Evolutionary conservation across 2,329 filamentous ascomycete genomes (phyloP), one percentile per base, ranked within the genome.

Genomic region (Chalara sp.): DNA sequence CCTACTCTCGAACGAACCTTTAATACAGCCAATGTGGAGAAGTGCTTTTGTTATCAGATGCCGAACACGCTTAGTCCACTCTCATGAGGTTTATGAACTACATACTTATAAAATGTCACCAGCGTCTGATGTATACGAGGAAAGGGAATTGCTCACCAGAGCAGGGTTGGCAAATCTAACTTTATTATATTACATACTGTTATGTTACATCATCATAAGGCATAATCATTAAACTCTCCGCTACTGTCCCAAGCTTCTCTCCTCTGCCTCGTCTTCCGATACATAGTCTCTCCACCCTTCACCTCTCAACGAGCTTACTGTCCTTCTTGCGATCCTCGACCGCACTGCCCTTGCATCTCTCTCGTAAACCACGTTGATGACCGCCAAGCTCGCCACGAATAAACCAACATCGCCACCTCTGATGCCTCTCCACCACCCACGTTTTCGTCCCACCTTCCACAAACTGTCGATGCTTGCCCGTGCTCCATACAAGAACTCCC

Each of bases 401-500:
- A 97, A 72, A 72, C 86, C 80, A 5, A 96, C 81, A 68, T 97
- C 92, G 0, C 90, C 90, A 37, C 88, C 87, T 61, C 78, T 81
- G 65, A 93, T 77, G 8, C 88, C 88, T 57, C 79, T 82, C 89
- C 92, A 96, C 82, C 89, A 89, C 1, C 89, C 80, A 33, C 85
- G 76, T 81, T 97, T 97, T 50, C 87, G 81, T n/a, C 91, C 90
- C 0, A 95, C 89, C 73, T 95, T 95, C 89, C 90, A 97, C 44
- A 90, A 68, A 37, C 82, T 88, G 65, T 95, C 87, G 32, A 96
- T 74, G 53, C 86, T 89, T n/a, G 84, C 72, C 2, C 91, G 78
- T 32, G 87, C 81, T 56, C 81, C 84, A 68, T 93, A 93, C 54
- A 96, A 61, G 68, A 95, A 95, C 49, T 88, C 79, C 1, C 77